Evolutionary conservation across 805 yeast species (phyloP).

Genomic region (Zygotorulaspora sp.): DNA sequence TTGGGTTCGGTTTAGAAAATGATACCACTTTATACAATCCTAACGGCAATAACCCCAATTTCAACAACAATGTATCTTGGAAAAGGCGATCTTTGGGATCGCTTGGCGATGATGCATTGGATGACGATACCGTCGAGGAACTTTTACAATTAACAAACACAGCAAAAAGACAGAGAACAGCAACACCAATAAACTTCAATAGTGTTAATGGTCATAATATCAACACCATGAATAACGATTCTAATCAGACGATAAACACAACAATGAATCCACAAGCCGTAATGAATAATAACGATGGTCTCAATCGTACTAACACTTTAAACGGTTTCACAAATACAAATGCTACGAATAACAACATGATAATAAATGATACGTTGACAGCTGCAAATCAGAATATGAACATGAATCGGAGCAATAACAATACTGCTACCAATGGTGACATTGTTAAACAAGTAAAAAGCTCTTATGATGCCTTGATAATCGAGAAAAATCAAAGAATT

Average conservation of each 20-base stretch:
- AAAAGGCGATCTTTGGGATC: constrained; percentile 29
- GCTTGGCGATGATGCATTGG: constrained; percentile 25
- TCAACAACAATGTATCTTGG: constrained; percentile 13
- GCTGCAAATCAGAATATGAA: constrained; percentile 7
- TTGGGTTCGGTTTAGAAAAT: constrained; percentile 16
- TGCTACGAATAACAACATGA: constrained; percentile 5
- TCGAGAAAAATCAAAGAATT: constrained; percentile 33
- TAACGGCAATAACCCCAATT: constrained; percentile 1
- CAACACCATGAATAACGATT: constrained; percentile 3
- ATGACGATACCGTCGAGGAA: constrained; percentile 31
- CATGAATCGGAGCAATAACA: constrained; percentile 3
- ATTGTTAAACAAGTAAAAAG: constrained; percentile 23
- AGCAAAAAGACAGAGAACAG: constrained; percentile 19
- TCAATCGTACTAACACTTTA: constrained; percentile 3
- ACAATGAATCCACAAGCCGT: constrained; percentile 3
- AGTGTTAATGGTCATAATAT: constrained; percentile 3
- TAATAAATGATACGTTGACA: constrained; percentile 2
- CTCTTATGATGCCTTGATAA: constrained; percentile 26
- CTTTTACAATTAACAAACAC: constrained; percentile 28
- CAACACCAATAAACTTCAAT: constrained; percentile 13
- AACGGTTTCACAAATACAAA: constrained; percentile 7
- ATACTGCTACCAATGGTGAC: constrained; percentile 14
- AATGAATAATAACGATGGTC: neutral
- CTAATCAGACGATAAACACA: constrained; percentile 4
- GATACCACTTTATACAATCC: constrained; percentile 15